Percentiles rank a stretch among this genome's conserved stretches.
Conservation (phyloP, 1,139 yeast genomes). For the Yamadazyma taylorii region DNA sequence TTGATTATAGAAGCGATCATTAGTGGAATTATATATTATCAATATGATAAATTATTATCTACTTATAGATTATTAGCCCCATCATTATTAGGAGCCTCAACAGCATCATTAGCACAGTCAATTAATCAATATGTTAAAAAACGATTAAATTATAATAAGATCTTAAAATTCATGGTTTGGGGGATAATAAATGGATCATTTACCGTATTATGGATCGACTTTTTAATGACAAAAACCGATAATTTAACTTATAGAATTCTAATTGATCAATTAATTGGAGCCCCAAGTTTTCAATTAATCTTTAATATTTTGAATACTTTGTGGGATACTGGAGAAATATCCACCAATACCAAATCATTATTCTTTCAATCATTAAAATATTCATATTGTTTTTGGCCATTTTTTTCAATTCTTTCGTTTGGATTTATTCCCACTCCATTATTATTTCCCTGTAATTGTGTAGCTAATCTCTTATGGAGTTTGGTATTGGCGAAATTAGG, state of each 20-base stretch:
- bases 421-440: slow-evolving; percentile 45
- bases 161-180: slow-evolving; percentile 57
- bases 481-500: slow-evolving; percentile 41
- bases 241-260: slow-evolving; percentile 38
- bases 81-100: slow-evolving; percentile 43
- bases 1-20: slow-evolving; percentile 26
- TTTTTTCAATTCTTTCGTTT: slow-evolving; percentile 52
- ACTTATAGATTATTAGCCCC: slow-evolving; percentile 39
- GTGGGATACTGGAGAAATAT: slow-evolving; percentile 55
- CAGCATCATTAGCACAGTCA: slow-evolving; percentile 61
- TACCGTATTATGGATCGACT: slow-evolving; percentile 58
- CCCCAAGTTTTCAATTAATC: slow-evolving; percentile 52
- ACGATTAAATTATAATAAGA: slow-evolving; percentile 39
- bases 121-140: slow-evolving; percentile 48
- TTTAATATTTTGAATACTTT: slow-evolving; percentile 49
- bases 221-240: slow-evolving; percentile 39
- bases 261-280: slow-evolving; percentile 56
- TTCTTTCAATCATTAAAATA: slow-evolving; percentile 50
- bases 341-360: slow-evolving; percentile 27
- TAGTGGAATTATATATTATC: slow-evolving; percentile 27
- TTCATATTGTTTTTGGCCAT: slow-evolving; percentile 61
- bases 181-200: slow-evolving; percentile 60
- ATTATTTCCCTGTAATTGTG: slow-evolving; percentile 59
- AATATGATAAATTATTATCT: slow-evolving; percentile 24
- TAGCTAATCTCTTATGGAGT: slow-evolving; percentile 58